These are phyloP conservation scores for Solidago caesia DNA, from an alignment of 129 eudicot species.

Conservation along the genomic window DNA sequence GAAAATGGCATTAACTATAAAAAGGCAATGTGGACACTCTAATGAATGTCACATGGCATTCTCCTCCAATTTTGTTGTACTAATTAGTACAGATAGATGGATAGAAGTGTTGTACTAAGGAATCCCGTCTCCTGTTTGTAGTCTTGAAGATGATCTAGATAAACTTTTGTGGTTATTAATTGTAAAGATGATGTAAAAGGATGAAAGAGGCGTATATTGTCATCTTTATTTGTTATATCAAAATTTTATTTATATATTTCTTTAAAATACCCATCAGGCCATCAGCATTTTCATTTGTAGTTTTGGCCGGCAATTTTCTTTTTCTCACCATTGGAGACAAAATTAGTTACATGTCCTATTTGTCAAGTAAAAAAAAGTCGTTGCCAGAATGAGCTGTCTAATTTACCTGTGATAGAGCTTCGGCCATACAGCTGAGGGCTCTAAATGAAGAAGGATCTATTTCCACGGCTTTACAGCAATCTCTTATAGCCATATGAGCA, in stretches of 20 bases:
- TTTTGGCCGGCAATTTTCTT: neutral
- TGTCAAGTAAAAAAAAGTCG: neutral
- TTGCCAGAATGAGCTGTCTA: neutral
- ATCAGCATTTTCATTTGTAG: neutral
- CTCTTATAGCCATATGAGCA: slow-evolving; percentile 82
- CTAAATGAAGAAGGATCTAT: slow-evolving; percentile 59
- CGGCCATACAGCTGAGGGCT: slow-evolving; percentile 66
- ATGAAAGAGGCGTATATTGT: no score
- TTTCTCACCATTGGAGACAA: neutral
- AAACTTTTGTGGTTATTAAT: neutral
- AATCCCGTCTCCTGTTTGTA: neutral
- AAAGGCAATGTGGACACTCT: no score
- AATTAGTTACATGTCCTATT: neutral
- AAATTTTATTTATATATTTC: no score
- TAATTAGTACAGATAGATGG: no score
- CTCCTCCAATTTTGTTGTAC: no score
- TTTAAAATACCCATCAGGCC: neutral
- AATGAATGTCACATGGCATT: no score
- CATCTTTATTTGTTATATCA: no score
- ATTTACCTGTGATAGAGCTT: slow-evolving; percentile 70
- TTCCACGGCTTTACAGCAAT: slow-evolving; percentile 73
- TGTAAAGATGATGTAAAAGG: neutral
- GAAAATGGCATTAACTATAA: no score
- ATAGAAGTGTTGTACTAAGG: no score
- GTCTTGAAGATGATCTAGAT: neutral